Percentiles rank a stretch among this genome's conserved stretches.
Conservation (phyloP, 2,329 filamentous ascomycete genomes). For the Chrysoporthe deuterocubensis region DNA sequence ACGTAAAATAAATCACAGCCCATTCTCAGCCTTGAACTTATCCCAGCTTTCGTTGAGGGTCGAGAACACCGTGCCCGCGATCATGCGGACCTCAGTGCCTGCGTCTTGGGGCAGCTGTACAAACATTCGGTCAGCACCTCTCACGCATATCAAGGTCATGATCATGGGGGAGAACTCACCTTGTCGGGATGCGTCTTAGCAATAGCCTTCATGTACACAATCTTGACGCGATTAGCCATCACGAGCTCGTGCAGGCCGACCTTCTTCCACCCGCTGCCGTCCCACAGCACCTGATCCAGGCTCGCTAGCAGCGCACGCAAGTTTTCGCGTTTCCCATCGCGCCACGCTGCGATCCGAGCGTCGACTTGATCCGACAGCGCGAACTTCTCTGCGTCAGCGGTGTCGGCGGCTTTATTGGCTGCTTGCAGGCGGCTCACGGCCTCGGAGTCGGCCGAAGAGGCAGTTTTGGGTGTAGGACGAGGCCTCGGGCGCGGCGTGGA, state of each 20-base stretch:
- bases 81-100: constrained; percentile 67
- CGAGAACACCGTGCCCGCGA: constrained; percentile 68
- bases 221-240: constrained; percentile 92
- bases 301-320: constrained; percentile 84
- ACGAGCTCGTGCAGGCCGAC: constrained; percentile 88
- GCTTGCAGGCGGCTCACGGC: constrained; percentile 82
- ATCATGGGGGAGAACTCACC: constrained; percentile 59
- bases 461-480: constrained; percentile 45
- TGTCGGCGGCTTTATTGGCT: constrained; percentile 84
- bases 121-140: neutral
- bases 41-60: constrained; percentile 76
- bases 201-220: constrained; percentile 99
- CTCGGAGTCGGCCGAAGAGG: constrained; percentile 61
- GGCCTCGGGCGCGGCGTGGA: constrained; percentile 51
- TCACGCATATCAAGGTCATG: constrained; percentile 9
- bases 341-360: constrained; percentile 77
- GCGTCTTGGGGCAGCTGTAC: constrained; percentile 67
- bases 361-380: constrained; percentile 86
- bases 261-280: constrained; percentile 93
- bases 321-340: constrained; percentile 91
- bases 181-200: constrained; percentile 98
- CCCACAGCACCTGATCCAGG: constrained; percentile 88
- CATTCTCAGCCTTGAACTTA: constrained; percentile 72
- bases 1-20: constrained; percentile 48
- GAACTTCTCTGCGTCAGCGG: constrained; percentile 90